Evolutionary conservation across 2,329 filamentous ascomycete genomes (phyloP).

Genomic region (Pseudogymnoascus sp.): DNA sequence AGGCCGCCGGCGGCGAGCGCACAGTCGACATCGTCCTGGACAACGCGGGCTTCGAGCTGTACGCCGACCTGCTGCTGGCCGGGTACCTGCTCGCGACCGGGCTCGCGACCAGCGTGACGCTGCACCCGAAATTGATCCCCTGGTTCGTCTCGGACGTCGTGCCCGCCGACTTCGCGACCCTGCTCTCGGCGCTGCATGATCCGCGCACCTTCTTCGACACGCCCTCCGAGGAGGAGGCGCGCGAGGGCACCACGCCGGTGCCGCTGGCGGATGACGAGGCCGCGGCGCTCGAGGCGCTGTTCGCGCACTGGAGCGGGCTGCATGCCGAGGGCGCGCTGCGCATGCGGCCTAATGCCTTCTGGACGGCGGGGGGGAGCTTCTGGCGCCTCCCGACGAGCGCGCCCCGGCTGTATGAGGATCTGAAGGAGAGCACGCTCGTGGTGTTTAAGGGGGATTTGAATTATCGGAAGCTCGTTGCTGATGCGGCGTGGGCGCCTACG

Average conservation of each 20-base stretch:
- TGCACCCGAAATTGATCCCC: slow-evolving; percentile 90
- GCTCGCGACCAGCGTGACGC: slow-evolving; percentile 75
- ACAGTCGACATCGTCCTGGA: slow-evolving; percentile 92
- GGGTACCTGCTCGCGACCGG: slow-evolving; percentile 80
- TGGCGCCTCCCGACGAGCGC: slow-evolving; percentile 73
- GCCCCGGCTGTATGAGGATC: slow-evolving; percentile 61
- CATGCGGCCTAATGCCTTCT: slow-evolving; percentile 79
- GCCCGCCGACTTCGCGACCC: slow-evolving; percentile 73
- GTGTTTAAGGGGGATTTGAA: slow-evolving; percentile 98
- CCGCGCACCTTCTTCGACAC: slow-evolving; percentile 73
- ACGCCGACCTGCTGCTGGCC: slow-evolving; percentile 85
- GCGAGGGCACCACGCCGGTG: slow-evolving; percentile 47
- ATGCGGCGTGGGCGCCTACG: slow-evolving; percentile 78
- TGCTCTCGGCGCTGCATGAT: slow-evolving; percentile 70
- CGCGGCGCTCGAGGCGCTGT: slow-evolving; percentile 64
- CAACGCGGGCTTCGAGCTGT: slow-evolving; percentile 95
- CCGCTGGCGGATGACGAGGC: slow-evolving; percentile 60
- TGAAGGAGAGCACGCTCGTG: slow-evolving; percentile 76
- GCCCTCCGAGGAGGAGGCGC: slow-evolving; percentile 57
- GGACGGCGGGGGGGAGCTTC: slow-evolving; percentile 80
- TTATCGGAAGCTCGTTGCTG: slow-evolving; percentile 84
- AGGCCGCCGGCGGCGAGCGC: slow-evolving; percentile 53
- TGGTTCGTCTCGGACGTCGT: slow-evolving; percentile 98
- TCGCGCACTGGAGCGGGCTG: slow-evolving; percentile 69
- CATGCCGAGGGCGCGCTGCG: slow-evolving; percentile 79